Evolutionary conservation across 257 asterid genomes (phyloP).

Genomic region (Verbascum thapsus): DNA sequence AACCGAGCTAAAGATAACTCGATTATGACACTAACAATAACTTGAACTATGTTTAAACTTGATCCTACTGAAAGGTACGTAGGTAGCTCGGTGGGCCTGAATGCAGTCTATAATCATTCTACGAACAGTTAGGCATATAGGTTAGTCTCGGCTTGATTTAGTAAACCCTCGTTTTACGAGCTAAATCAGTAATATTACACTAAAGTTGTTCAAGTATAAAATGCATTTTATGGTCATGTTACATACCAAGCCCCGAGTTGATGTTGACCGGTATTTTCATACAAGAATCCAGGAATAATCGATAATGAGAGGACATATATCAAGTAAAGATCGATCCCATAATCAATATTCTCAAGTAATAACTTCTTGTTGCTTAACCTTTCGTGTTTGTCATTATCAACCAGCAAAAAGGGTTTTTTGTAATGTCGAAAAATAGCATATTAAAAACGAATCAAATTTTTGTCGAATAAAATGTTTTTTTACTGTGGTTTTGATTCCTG

Average conservation of each 20-base stretch:
- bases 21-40: no score
- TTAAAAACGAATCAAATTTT: not conserved
- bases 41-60: no score
- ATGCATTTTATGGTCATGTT: not conserved
- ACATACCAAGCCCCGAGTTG: conserved; percentile 76
- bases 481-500: conserved; percentile 51
- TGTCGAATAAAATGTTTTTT: not conserved
- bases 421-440: not conserved
- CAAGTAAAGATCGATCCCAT: conserved; percentile 53
- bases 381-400: conserved; percentile 36
- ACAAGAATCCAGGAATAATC: conserved; percentile 83
- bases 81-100: no score
- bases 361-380: conserved; percentile 59
- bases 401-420: conserved; percentile 23
- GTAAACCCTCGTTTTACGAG: no score
- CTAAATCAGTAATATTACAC: no score
- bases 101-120: no score
- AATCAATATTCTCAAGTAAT: conserved; percentile 59
- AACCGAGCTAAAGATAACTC: no score
- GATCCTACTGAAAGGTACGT: no score
- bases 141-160: no score
- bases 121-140: no score
- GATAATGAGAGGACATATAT: conserved; percentile 70
- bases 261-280: conserved; percentile 82
- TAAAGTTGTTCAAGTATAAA: no score